These are phyloP conservation scores for Aspergillus eucalypticola DNA, from an alignment of 2,329 filamentous ascomycete species.

Conservation along the genomic window DNA sequence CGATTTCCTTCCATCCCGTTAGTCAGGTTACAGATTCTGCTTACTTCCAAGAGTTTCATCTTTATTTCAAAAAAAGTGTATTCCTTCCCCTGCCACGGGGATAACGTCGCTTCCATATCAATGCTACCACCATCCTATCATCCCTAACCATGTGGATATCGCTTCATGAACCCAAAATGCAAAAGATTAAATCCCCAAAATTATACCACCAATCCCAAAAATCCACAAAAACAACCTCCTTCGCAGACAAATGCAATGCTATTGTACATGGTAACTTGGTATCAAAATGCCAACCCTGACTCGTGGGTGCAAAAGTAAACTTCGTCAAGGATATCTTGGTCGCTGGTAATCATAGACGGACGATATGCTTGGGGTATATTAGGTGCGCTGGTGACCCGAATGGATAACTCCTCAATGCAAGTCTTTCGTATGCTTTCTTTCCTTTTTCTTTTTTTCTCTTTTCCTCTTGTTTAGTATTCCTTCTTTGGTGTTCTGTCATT, in stretches of 20 bases:
- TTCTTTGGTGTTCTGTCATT: not conserved
- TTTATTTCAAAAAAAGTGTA: not conserved
- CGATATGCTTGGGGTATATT: constrained; percentile 9
- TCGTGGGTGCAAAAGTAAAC: not conserved
- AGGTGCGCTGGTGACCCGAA: not conserved
- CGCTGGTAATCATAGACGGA: constrained; percentile 3
- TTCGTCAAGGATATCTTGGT: not conserved
- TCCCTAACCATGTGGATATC: not conserved
- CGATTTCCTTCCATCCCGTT: not conserved
- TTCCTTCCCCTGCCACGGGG: not conserved
- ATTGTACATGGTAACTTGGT: constrained; percentile 2
- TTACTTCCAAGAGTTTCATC: no score
- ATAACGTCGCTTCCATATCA: not conserved
- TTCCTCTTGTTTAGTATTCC: not conserved
- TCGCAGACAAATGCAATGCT: constrained; percentile 4
- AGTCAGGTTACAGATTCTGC: not conserved
- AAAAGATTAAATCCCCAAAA: not conserved
- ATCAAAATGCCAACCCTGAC: not conserved
- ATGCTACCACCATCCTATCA: not conserved
- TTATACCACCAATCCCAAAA: not conserved
- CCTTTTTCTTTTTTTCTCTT: not conserved
- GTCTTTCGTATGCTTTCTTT: not conserved
- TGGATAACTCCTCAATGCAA: not conserved
- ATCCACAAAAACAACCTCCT: not conserved
- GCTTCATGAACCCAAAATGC: not conserved